phyloP scores from a whole-genome alignment of 2,329 filamentous ascomycete genomes.

The Colletotrichum tofieldiae region DNA sequence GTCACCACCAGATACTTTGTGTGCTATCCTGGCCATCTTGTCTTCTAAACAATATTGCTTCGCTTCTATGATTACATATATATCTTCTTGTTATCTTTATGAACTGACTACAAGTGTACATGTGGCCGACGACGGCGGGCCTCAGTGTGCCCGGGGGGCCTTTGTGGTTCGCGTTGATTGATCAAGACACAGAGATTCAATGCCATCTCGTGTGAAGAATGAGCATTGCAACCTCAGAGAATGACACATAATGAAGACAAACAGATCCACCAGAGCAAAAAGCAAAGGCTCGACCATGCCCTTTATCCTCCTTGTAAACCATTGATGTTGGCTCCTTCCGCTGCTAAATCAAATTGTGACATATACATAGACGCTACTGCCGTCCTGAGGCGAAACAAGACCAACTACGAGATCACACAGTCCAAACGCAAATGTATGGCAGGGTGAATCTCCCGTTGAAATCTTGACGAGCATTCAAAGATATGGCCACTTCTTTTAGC shows the following conservation, averaged over 20 bases:
- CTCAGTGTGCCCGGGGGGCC: neutral
- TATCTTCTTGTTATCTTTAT: neutral
- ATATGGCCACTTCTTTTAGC: too few relatives aligned
- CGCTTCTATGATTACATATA: too few relatives aligned
- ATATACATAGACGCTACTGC: neutral
- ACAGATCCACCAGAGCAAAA: neutral
- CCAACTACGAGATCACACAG: neutral
- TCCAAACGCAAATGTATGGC: neutral
- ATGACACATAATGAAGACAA: neutral
- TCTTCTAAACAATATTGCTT: too few relatives aligned
- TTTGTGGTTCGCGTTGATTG: neutral
- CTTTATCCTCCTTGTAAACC: neutral
- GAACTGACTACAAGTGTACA: neutral
- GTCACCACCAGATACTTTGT: too few relatives aligned
- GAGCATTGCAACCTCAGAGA: neutral
- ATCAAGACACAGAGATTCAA: neutral
- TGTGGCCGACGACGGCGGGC: neutral
- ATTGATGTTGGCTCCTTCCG: neutral
- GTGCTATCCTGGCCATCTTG: too few relatives aligned
- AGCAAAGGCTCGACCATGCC: neutral
- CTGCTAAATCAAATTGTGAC: neutral
- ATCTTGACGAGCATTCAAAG: too few relatives aligned
- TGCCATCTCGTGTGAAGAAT: neutral
- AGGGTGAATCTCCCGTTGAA: too few relatives aligned
- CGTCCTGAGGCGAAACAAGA: neutral